phyloP scores from a whole-genome alignment of 78 protist species.

The Cavenderia fasciculata region DNA sequence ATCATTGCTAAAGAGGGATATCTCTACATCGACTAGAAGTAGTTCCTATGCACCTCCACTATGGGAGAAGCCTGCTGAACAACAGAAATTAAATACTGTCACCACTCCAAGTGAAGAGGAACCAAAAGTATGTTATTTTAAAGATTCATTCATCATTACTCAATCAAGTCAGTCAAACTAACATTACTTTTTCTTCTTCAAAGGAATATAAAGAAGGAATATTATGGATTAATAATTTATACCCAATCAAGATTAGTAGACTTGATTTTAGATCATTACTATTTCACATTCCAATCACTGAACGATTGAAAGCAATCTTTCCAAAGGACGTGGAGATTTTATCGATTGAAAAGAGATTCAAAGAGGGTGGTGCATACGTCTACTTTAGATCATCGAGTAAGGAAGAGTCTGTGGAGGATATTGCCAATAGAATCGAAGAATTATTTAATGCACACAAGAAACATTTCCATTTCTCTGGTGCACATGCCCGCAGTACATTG shows the following conservation, averaged over 20 bases:
- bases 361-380: conserved; percentile 78
- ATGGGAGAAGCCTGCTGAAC: conserved; percentile 2
- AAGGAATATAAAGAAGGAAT: too few relatives aligned
- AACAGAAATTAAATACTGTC: neutral
- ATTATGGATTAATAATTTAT: conserved; percentile 57
- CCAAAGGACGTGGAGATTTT: conserved; percentile 51
- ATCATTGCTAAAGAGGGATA: too few relatives aligned
- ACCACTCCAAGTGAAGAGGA: conserved; percentile 5
- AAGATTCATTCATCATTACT: too few relatives aligned
- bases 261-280: conserved; percentile 65
- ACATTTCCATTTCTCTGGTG: conserved; percentile 44
- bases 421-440: neutral
- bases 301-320: conserved; percentile 7
- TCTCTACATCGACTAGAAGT: too few relatives aligned
- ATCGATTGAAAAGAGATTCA: conserved; percentile 57
- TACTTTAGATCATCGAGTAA: conserved; percentile 5
- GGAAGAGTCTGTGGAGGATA: neutral
- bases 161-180: neutral
- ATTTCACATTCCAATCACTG: conserved; percentile 62
- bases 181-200: too few relatives aligned
- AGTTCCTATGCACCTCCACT: conserved; percentile 21
- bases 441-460: conserved; percentile 6
- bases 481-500: conserved; percentile 34
- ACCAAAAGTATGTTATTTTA: too few relatives aligned
- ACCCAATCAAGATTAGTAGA: conserved; percentile 58